Percentiles rank a stretch among this genome's conserved stretches.
Conservation (phyloP, 2,329 filamentous ascomycete species). For the Dactylonectria macrodidyma region DNA sequence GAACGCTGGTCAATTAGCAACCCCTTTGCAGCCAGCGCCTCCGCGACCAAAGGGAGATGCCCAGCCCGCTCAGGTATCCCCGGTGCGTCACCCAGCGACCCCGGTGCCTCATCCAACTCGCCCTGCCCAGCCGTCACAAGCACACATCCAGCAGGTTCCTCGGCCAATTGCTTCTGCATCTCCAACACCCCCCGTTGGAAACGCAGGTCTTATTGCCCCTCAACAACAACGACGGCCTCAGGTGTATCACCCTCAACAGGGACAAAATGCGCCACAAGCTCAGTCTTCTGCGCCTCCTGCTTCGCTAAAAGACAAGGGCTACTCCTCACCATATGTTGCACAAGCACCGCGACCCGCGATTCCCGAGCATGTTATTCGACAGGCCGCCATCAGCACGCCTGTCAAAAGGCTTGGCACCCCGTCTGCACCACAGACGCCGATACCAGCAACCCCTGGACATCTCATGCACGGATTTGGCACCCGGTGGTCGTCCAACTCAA, state of each 20-base stretch:
- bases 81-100: slow-evolving; percentile 51
- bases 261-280: slow-evolving; percentile 43
- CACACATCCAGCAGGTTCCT: slow-evolving; percentile 44
- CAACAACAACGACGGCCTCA: slow-evolving; percentile 56
- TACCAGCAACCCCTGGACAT: slow-evolving; percentile 47
- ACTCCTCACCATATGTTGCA: slow-evolving; percentile 48
- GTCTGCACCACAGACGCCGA: slow-evolving; percentile 55
- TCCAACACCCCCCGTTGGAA: slow-evolving; percentile 44
- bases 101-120: slow-evolving; percentile 54
- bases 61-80: slow-evolving; percentile 41
- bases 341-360: slow-evolving; percentile 56
- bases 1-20: slow-evolving; percentile 52
- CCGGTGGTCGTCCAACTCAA: slow-evolving; percentile 71
- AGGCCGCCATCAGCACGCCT: slow-evolving; percentile 53
- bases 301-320: slow-evolving; percentile 49
- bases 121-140: slow-evolving; percentile 51
- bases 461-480: slow-evolving; percentile 63
- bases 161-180: slow-evolving; percentile 53
- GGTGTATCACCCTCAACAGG: slow-evolving; percentile 45
- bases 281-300: slow-evolving; percentile 44
- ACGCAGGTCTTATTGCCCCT: slow-evolving; percentile 39
- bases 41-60: slow-evolving; percentile 44
- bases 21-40: slow-evolving; percentile 54
- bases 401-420: slow-evolving; percentile 51
- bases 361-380: slow-evolving; percentile 60